Evolutionary conservation across 495 filamentous ascomycete genomes (phyloP), one percentile per base, ranked within the genome.

Genomic region (Hyaloscypha finlandica): DNA sequence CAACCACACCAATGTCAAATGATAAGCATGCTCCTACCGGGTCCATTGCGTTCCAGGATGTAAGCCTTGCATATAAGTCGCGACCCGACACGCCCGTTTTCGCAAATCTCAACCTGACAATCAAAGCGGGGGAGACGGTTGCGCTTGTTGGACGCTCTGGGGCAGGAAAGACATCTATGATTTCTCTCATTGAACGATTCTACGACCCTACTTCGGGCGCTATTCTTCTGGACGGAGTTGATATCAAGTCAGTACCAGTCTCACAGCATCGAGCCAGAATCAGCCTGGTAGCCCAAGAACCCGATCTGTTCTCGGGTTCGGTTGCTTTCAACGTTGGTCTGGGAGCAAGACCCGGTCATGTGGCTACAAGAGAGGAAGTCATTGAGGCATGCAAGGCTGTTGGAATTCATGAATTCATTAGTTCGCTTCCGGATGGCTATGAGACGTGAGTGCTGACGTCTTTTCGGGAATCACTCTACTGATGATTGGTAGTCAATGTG

Each of bases 111-210:
- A 80, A 73, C 57, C 70, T 81, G 8, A 71, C 56, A 0, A 78
- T 87, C 61, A 61, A 72, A 33, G 64, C 71, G 16, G 78, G 81
- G 0, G 81, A 86, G 56, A 84, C 83, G 16, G 81, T 82, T 6
- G 88, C 85, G 0, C 70, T 90, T 0, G 86, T 90, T 4, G 88
- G 87, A 2, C 76, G 83, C 0, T 85, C 82, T 3, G 88, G 88
- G 0, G 81, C 83, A 0, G 87, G 88, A 4, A 90, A 90, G 61
- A 79, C 79, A 0, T 83, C 79, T 0, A 78, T 80, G 29, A 73
- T 86, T 52, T 68, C 74, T 0, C 75, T 86, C 9, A 68, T 86
- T 3, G 79, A 85, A 59, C 74, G 83, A 2, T 81, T 84, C 65
- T 86, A 85, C 68, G 71, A 70, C 16, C 80, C 82, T 0, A 71